Evolutionary conservation across 257 asterid genomes (phyloP).

Genomic region (Paulownia fortunei): DNA sequence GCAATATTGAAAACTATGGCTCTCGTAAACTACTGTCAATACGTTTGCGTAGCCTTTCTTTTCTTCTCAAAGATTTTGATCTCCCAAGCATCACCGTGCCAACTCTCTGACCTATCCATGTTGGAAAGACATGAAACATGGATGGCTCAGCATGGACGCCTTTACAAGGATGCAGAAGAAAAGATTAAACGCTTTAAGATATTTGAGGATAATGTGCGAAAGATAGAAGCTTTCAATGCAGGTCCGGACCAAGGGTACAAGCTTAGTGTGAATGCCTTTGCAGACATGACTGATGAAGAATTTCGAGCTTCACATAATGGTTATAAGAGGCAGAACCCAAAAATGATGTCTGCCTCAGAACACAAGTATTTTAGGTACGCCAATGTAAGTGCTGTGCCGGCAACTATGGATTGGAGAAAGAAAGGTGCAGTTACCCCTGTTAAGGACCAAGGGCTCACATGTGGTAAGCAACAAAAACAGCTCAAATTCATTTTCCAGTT

Average conservation of each 20-base stretch:
- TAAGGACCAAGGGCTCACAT: slow-evolving; percentile 46
- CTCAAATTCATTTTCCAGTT: no score
- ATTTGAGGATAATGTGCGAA: slow-evolving; percentile 44
- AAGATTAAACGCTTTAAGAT: slow-evolving; percentile 40
- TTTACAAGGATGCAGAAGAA: slow-evolving; percentile 32
- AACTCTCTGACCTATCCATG: slow-evolving; percentile 34
- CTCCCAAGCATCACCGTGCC: slow-evolving; percentile 32
- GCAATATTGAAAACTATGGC: no score
- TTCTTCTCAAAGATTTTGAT: no score
- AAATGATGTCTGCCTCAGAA: neutral
- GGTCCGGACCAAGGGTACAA: slow-evolving; percentile 34
- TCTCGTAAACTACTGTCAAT: no score
- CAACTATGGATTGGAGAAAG: slow-evolving; percentile 47
- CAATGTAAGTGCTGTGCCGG: slow-evolving; percentile 35
- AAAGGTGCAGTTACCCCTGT: slow-evolving; percentile 51
- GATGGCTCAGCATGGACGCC: slow-evolving; percentile 42
- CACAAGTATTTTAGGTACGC: slow-evolving; percentile 32
- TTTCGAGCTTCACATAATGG: slow-evolving; percentile 39
- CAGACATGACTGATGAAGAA: slow-evolving; percentile 48
- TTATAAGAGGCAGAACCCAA: slow-evolving; percentile 28
- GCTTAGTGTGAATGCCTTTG: slow-evolving; percentile 41
- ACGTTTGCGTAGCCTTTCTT: no score
- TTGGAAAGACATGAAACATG: slow-evolving; percentile 43
- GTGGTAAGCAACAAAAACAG: slow-evolving; percentile 53
- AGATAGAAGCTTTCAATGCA: slow-evolving; percentile 47